Base-by-base conservation (phyloP, 768 basidiomycete genomes). In the Leccinum variicolor region DNA sequence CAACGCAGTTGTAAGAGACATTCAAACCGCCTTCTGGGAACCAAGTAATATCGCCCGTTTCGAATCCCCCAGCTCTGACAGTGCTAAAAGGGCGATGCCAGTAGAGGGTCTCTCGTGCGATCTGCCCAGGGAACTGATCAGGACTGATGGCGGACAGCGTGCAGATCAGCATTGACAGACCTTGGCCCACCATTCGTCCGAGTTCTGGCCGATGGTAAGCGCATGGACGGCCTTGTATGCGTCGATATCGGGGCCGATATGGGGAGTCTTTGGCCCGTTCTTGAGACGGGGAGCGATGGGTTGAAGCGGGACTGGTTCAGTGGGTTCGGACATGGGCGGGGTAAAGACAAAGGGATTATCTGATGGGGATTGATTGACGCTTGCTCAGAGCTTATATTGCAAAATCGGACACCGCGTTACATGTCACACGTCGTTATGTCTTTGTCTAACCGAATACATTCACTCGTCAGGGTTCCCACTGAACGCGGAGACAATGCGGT, bases 1-100 rank as follows among this genome's bases (percentile, higher is more conserved):
- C 97, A 51, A 99, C 92, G 67, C 94, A 96, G 75, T 99, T 99
- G 81, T 98, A 98, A 9, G 93, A 86, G 1, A 89, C 96, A 68
- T 95, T 97, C 64, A 96, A 75, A 4, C 80, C 87, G 29, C 96
- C 96, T 66, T 99, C 95, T 5, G 93, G 93, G 82, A 98, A 98
- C 96, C 96, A 98, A 61, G 82, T 82, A 58, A 96, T 86, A 70
- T 97, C 92, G 28, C 95, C 96, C 2, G 81, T 83, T 66, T 82
- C 80, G 67, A 98, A 98, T 7, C 81, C 77, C 46, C 96, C 96
- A 4, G 89, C 77, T 66, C 88, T 78, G 57, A 98, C 93, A 25
- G 86, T 94, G 59, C 85, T 79, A 82, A 97, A 98, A 11, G 91
- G 92, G 31, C 87, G 82, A 72, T 94, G 85, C 94, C 93, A 94